Conservation (phyloP, 2,329 filamentous ascomycete species). For the Elsinoe batatas region DNA sequence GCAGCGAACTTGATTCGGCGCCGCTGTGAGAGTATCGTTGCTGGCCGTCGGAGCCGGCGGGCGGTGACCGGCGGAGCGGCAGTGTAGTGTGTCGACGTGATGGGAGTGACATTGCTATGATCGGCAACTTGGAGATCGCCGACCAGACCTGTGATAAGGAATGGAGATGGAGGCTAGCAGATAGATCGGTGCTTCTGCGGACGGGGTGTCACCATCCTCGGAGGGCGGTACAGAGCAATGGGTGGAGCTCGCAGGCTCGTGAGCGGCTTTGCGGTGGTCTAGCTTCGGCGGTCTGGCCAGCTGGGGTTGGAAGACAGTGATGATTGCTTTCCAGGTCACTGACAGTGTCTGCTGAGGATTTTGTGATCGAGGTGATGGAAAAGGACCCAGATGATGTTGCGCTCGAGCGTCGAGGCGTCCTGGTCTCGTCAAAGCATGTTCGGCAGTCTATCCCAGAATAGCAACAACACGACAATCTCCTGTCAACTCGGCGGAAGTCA, state of each 20-base stretch:
- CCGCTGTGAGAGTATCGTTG: neutral
- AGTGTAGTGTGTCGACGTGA: slow-evolving; percentile 1
- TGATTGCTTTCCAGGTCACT: neutral
- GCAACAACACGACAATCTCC: neutral
- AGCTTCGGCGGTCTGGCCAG: neutral
- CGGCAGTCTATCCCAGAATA: neutral
- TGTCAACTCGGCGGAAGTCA: neutral
- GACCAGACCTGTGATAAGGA: neutral
- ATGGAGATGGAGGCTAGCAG: neutral
- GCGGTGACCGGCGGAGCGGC: neutral
- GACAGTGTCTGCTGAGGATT: too few relatives aligned
- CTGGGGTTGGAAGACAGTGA: neutral
- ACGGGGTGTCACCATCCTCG: neutral
- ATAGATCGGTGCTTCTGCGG: neutral
- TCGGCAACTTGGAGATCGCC: neutral
- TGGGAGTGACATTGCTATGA: neutral
- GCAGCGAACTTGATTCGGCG: neutral
- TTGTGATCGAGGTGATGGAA: too few relatives aligned
- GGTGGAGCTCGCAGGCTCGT: too few relatives aligned
- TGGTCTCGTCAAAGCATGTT: neutral
- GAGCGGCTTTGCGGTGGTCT: neutral
- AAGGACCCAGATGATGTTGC: neutral
- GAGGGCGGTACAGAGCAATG: neutral
- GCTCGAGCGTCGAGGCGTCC: neutral
- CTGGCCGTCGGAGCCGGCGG: neutral